A percentile compares a stretch with the other conserved stretches of the same genome.
Evolutionary conservation across 1,139 yeast species (phyloP).

Genomic region (Suhomyces terraborum): DNA sequence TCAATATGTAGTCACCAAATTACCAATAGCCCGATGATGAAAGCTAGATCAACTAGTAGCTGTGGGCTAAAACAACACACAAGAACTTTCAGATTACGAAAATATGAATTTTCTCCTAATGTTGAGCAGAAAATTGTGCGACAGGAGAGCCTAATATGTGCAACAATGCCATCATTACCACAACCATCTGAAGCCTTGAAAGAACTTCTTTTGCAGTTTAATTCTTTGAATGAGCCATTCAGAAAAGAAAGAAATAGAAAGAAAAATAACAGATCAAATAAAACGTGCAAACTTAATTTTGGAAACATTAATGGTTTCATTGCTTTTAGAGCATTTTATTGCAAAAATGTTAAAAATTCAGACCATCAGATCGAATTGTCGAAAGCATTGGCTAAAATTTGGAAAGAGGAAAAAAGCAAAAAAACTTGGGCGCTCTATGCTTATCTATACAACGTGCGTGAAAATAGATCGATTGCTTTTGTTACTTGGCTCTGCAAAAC

Average conservation of each 20-base stretch:
- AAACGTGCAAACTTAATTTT: background rate
- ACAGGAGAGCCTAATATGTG: background rate
- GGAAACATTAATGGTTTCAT: constrained; percentile 35
- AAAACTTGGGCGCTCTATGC: constrained; percentile 36
- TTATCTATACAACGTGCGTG: constrained; percentile 26
- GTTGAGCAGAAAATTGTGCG: background rate
- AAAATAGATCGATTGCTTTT: constrained; percentile 18
- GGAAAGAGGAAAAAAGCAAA: constrained; percentile 31
- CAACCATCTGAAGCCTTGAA: constrained; percentile 4
- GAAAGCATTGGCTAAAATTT: constrained; percentile 27
- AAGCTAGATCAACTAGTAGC: no score
- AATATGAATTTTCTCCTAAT: background rate
- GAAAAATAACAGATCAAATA: no score
- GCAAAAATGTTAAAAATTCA: constrained; percentile 26
- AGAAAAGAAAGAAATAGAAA: no score
- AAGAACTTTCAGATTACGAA: background rate
- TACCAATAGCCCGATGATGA: no score
- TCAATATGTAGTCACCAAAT: background rate
- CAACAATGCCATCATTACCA: constrained; percentile 8
- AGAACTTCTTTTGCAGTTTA: constrained; percentile 5
- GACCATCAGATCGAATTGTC: constrained; percentile 29
- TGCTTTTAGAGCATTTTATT: constrained; percentile 39
- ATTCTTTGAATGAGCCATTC: constrained; percentile 3
- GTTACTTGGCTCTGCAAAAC: constrained; percentile 24
- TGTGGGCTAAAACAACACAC: no score